Evolutionary conservation across 495 filamentous ascomycete genomes (phyloP).

Genomic region (Trichoderma reesei): DNA sequence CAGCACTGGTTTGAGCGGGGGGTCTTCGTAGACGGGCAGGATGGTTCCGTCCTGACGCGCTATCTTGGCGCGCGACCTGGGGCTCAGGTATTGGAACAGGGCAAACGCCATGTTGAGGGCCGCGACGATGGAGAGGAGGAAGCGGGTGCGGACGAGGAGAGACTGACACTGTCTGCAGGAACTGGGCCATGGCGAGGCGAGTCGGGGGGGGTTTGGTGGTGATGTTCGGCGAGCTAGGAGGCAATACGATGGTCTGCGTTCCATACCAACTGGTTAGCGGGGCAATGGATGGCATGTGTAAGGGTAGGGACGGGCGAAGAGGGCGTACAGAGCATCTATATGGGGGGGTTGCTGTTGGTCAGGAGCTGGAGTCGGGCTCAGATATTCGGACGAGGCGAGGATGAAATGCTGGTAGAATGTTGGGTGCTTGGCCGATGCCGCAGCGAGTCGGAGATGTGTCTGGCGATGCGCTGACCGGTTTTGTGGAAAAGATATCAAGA

Average conservation of each 20-base stretch:
- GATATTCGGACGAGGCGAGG: not conserved
- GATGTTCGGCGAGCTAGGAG: not conserved
- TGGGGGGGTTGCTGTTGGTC: not conserved
- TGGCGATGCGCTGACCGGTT: conserved; percentile 1
- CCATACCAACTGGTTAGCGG: conserved; percentile 11
- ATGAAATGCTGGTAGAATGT: not conserved
- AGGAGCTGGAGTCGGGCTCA: not conserved
- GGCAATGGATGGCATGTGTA: conserved; percentile 10
- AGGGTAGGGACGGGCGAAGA: not conserved
- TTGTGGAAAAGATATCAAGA: not conserved
- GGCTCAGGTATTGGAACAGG: conserved; percentile 8
- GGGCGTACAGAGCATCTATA: not conserved
- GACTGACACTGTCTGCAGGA: conserved; percentile 10
- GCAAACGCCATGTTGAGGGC: not conserved
- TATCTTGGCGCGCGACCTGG: conserved; percentile 7
- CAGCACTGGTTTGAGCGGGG: not conserved
- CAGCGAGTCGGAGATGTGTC: not conserved
- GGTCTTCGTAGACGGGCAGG: conserved; percentile 5
- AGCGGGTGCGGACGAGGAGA: not conserved
- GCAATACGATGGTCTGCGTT: conserved; percentile 10
- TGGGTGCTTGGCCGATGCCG: not conserved
- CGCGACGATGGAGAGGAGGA: not conserved
- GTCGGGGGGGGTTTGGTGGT: not conserved
- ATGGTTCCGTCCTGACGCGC: not conserved
- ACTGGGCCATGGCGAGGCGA: conserved; percentile 10